Evolutionary conservation across 225 moss, liverwort and hornwort species (phyloP).

Genomic region (Polytrichum formosum): DNA sequence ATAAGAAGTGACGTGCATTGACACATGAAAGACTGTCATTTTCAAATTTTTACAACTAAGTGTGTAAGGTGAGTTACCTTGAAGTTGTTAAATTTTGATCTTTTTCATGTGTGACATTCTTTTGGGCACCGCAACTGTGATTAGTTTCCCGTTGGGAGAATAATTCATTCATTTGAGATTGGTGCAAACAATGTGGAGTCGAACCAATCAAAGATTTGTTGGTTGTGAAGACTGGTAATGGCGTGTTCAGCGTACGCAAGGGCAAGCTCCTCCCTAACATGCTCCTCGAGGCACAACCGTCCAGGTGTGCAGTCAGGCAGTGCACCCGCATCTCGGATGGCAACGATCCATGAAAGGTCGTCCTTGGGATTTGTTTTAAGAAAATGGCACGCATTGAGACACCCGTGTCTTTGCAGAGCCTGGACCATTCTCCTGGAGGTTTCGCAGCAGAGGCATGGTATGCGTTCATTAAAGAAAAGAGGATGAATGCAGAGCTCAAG

Average conservation of each 20-base stretch:
- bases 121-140: no score
- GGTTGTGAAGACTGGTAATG: neutral
- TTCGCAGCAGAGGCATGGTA: neutral
- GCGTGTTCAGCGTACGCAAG: neutral
- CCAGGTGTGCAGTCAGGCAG: neutral
- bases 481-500: neutral
- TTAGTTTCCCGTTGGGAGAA: no score
- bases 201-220: neutral
- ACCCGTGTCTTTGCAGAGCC: neutral
- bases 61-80: no score
- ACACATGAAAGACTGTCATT: neutral
- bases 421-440: neutral
- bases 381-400: neutral
- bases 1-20: neutral
- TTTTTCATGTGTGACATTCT: no score
- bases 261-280: neutral
- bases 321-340: neutral
- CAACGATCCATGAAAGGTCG: neutral
- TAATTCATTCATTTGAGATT: no score
- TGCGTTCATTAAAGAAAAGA: neutral
- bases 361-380: neutral
- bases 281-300: neutral
- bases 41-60: no score
- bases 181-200: neutral
- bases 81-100: no score